Percentiles rank a stretch among this genome's conserved stretches.
phyloP scores from a whole-genome alignment of 208 protist species.

The Acanthamoeba royreba region DNA sequence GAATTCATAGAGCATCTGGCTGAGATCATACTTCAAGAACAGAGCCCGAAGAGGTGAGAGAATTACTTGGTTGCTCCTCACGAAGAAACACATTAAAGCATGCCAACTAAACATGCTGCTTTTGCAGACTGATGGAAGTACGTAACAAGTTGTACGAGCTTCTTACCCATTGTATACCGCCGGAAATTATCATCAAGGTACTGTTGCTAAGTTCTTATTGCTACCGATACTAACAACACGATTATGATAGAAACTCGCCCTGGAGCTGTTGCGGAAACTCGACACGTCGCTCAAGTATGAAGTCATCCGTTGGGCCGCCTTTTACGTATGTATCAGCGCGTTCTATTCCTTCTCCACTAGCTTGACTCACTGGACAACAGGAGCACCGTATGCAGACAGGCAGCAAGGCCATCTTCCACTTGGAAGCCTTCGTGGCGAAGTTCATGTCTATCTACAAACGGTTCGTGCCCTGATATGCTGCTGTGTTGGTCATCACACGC shows the following conservation, averaged over 20 bases:
- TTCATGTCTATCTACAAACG: constrained; percentile 89
- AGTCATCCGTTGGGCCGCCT: constrained; percentile 89
- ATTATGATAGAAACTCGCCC: constrained; percentile 80
- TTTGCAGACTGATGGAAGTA: constrained; percentile 84
- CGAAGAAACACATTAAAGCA: too few relatives aligned
- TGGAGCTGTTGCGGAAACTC: constrained; percentile 83
- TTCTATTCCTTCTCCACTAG: neutral
- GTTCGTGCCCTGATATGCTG: neutral
- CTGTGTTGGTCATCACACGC: too few relatives aligned
- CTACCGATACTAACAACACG: too few relatives aligned
- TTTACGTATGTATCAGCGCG: constrained; percentile 77
- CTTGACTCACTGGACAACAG: neutral
- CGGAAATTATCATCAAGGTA: constrained; percentile 90
- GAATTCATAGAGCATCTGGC: constrained; percentile 90
- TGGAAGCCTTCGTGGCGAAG: constrained; percentile 96
- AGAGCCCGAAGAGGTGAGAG: constrained; percentile 90
- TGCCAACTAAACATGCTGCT: neutral
- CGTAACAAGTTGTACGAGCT: constrained; percentile 97
- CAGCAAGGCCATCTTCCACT: constrained; percentile 96
- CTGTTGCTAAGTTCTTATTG: neutral
- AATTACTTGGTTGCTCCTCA: too few relatives aligned
- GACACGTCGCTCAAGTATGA: constrained; percentile 80
- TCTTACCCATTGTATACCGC: constrained; percentile 96
- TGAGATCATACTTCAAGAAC: constrained; percentile 89
- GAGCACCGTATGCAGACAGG: constrained; percentile 96